These are phyloP conservation scores for Stagonosporopsis vannaccii DNA, from an alignment of 2,329 filamentous ascomycete genomes.

Conservation along the genomic window DNA sequence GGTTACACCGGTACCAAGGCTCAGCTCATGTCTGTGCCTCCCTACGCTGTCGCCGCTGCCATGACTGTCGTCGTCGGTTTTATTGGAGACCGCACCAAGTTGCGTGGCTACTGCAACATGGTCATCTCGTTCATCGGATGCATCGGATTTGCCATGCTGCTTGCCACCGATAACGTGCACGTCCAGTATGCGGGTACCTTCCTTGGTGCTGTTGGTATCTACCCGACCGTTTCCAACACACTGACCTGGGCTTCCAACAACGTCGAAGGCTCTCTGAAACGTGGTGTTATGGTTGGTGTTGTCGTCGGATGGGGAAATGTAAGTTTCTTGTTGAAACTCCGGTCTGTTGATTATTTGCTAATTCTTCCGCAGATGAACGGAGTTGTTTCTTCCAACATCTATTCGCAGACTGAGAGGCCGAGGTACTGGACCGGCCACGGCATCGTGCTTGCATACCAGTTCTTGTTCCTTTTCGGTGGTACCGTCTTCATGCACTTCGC, in stretches of 20 bases:
- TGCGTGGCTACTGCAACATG: slow-evolving; percentile 84
- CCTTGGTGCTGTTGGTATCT: slow-evolving; percentile 85
- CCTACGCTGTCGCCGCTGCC: slow-evolving; percentile 74
- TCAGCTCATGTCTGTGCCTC: slow-evolving; percentile 78
- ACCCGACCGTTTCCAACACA: slow-evolving; percentile 85
- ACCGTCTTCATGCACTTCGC: slow-evolving; percentile 70
- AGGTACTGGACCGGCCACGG: slow-evolving; percentile 77
- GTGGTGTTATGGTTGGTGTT: slow-evolving; percentile 84
- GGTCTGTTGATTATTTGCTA: neutral
- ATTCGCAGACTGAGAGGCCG: slow-evolving; percentile 65
- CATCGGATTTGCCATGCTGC: slow-evolving; percentile 79
- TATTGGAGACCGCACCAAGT: slow-evolving; percentile 75
- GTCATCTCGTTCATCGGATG: slow-evolving; percentile 73
- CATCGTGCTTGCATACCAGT: slow-evolving; percentile 76
- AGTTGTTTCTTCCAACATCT: slow-evolving; percentile 84
- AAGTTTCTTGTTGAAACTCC: neutral
- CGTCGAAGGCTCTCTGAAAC: slow-evolving; percentile 90
- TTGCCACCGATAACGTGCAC: slow-evolving; percentile 67
- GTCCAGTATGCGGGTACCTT: slow-evolving; percentile 87
- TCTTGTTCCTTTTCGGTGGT: slow-evolving; percentile 74
- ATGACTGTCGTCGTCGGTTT: slow-evolving; percentile 75
- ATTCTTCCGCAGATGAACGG: slow-evolving; percentile 69
- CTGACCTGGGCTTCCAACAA: slow-evolving; percentile 92
- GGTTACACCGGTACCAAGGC: slow-evolving; percentile 67
- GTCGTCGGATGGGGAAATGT: slow-evolving; percentile 88